A percentile compares a stretch with the other conserved stretches of the same genome.
Evolutionary conservation across 192 early-diverging fungal genomes (phyloP).

Genomic region (Entomortierella parvispora): DNA sequence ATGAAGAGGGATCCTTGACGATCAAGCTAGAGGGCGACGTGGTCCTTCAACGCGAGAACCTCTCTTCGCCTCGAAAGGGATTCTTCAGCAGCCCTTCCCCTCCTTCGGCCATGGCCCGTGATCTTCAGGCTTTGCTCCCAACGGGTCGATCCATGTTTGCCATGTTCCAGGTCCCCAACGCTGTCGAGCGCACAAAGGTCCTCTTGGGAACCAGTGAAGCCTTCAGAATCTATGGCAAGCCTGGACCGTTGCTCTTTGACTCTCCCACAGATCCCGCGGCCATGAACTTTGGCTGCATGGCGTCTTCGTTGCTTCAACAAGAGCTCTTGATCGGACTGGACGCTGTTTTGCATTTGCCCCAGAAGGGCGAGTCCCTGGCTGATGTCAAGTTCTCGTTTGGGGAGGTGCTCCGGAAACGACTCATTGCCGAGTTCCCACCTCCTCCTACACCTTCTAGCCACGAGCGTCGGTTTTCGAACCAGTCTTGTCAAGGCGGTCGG

Average conservation of each 20-base stretch:
- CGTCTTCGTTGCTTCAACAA: conserved; percentile 39
- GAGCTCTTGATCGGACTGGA: conserved; percentile 46
- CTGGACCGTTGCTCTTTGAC: conserved; percentile 39
- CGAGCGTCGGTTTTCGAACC: conserved; percentile 12
- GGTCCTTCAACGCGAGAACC: conserved; percentile 45
- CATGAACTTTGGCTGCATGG: conserved; percentile 54
- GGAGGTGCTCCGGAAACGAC: conserved; percentile 50
- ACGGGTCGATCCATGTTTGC: conserved; percentile 44
- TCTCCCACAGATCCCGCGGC: conserved; percentile 44
- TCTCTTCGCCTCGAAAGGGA: conserved; percentile 17
- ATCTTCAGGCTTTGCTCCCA: conserved; percentile 35
- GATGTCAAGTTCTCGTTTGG: conserved; percentile 57
- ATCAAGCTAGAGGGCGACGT: conserved; percentile 50
- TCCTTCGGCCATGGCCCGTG: conserved; percentile 19
- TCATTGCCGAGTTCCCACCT: conserved; percentile 39
- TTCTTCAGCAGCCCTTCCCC: conserved; percentile 36
- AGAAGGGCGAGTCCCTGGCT: conserved; percentile 49
- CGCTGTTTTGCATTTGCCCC: conserved; percentile 43
- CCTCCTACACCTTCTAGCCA: not conserved
- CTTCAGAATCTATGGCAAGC: conserved; percentile 49
- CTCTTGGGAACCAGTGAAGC: conserved; percentile 42
- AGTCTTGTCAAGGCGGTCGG: conserved; percentile 2
- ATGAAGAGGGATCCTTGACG: conserved; percentile 44
- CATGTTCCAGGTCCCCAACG: conserved; percentile 46
- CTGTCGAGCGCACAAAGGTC: conserved; percentile 40